Conservation (phyloP, 345 rosid genomes). For the Kandelia obovata region DNA sequence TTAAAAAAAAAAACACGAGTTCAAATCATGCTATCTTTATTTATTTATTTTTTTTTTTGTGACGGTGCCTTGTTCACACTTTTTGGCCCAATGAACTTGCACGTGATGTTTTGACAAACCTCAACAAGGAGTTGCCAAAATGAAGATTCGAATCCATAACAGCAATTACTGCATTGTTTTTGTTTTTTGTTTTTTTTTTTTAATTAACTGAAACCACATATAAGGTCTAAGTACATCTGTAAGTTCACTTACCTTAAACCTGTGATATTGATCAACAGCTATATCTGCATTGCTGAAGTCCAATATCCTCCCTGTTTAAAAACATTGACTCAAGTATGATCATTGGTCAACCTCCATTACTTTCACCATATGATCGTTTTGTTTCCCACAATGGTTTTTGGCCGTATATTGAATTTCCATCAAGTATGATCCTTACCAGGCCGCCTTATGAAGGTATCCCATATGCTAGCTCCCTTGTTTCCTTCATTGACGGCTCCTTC, state of each 20-base stretch:
- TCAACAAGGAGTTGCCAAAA: too few species aligned
- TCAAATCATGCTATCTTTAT: too few species aligned
- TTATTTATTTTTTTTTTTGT: too few species aligned
- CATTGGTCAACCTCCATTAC: neutral
- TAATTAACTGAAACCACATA: too few species aligned
- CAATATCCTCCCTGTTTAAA: constrained; percentile 63
- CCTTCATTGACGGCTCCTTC: constrained; percentile 94
- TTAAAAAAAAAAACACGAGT: too few species aligned
- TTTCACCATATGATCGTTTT: neutral
- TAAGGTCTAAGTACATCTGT: neutral
- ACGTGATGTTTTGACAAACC: too few species aligned
- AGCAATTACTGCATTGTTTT: too few species aligned
- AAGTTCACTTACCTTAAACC: constrained; percentile 50
- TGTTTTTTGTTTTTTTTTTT: too few species aligned
- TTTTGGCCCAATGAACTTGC: too few species aligned
- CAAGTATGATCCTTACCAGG: constrained; percentile 41
- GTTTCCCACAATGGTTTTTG: neutral
- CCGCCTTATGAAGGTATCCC: constrained; percentile 80
- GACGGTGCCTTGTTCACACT: too few species aligned
- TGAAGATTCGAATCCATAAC: too few species aligned
- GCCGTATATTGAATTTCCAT: neutral
- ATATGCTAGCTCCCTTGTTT: constrained; percentile 80
- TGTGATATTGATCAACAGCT: constrained; percentile 86
- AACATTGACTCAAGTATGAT: neutral
- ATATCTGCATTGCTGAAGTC: constrained; percentile 97